A percentile compares a stretch with the other conserved stretches of the same genome.
These are phyloP conservation scores for Fusarium sp. DNA, from an alignment of 2,329 filamentous ascomycete species.

Conservation along the genomic window DNA sequence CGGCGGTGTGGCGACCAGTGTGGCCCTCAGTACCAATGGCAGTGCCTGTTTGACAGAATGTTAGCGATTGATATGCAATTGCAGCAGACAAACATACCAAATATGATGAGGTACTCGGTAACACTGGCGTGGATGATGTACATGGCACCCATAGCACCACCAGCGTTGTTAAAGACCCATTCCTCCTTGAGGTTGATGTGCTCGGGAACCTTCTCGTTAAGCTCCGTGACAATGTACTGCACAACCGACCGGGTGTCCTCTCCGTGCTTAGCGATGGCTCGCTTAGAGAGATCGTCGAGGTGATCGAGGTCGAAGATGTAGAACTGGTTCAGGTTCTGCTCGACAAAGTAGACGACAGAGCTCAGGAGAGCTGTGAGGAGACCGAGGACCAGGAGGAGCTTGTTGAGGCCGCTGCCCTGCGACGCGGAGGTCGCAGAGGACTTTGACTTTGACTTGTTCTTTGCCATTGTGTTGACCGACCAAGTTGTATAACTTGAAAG, in stretches of 20 bases:
- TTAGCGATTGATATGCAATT: slow-evolving; percentile 4
- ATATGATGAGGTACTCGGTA: slow-evolving; percentile 91
- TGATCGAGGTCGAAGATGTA: slow-evolving; percentile 78
- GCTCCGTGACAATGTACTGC: slow-evolving; percentile 72
- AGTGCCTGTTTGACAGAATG: slow-evolving; percentile 56
- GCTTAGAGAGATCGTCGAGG: slow-evolving; percentile 72
- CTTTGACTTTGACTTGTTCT: slow-evolving; percentile 32
- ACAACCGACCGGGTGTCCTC: slow-evolving; percentile 78
- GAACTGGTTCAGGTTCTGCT: slow-evolving; percentile 68
- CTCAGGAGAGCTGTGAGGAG: slow-evolving; percentile 63
- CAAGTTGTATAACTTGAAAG: not conserved
- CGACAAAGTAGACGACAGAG: slow-evolving; percentile 62
- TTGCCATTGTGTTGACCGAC: slow-evolving; percentile 21
- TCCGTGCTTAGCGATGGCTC: slow-evolving; percentile 72
- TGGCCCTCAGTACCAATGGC: slow-evolving; percentile 87
- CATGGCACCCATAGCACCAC: slow-evolving; percentile 91
- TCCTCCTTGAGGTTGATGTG: slow-evolving; percentile 77
- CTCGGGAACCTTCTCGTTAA: slow-evolving; percentile 59
- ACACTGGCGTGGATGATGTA: slow-evolving; percentile 90
- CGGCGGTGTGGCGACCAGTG: slow-evolving; percentile 85
- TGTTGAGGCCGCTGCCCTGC: slow-evolving; percentile 42
- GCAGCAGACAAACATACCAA: slow-evolving; percentile 56
- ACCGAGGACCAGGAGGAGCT: slow-evolving; percentile 59
- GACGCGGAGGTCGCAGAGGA: slow-evolving; percentile 28
- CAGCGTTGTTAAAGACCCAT: slow-evolving; percentile 93